Evolutionary conservation across 768 basidiomycete genomes (phyloP).

Genomic region (Pulveroboletus sp.): DNA sequence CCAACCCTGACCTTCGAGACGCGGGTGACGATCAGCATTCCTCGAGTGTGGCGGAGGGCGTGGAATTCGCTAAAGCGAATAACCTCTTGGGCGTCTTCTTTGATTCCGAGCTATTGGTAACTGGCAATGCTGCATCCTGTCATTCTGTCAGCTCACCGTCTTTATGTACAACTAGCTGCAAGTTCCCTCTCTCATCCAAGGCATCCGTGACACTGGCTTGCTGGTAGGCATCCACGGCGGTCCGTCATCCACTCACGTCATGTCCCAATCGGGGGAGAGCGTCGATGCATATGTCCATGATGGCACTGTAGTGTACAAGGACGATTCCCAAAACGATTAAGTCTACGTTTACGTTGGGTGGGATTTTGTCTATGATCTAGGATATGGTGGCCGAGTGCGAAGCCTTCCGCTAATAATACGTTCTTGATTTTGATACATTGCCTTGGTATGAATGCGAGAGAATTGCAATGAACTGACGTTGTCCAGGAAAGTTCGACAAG

Average conservation of each 20-base stretch:
- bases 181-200: conserved; percentile 86
- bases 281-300: conserved; percentile 69
- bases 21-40: conserved; percentile 48
- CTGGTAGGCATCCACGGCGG: conserved; percentile 82
- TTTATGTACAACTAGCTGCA: conserved; percentile 44
- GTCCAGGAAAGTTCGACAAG: conserved; percentile 2
- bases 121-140: conserved; percentile 19
- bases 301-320: conserved; percentile 64
- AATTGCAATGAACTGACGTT: conserved; percentile 6
- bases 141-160: conserved; percentile 12
- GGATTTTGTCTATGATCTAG: conserved; percentile 23
- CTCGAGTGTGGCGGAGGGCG: conserved; percentile 80
- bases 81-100: conserved; percentile 91
- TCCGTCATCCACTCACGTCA: conserved; percentile 37
- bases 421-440: conserved; percentile 23
- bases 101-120: conserved; percentile 81
- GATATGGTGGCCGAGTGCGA: conserved; percentile 18
- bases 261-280: conserved; percentile 39
- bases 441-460: conserved; percentile 16
- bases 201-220: conserved; percentile 84
- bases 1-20: conserved; percentile 34
- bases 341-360: conserved; percentile 23
- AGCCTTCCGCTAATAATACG: conserved; percentile 16
- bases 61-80: conserved; percentile 89
- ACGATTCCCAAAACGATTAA: conserved; percentile 52